phyloP scores from a whole-genome alignment of 139 green algal genomes.

The Asterochloris erici region DNA sequence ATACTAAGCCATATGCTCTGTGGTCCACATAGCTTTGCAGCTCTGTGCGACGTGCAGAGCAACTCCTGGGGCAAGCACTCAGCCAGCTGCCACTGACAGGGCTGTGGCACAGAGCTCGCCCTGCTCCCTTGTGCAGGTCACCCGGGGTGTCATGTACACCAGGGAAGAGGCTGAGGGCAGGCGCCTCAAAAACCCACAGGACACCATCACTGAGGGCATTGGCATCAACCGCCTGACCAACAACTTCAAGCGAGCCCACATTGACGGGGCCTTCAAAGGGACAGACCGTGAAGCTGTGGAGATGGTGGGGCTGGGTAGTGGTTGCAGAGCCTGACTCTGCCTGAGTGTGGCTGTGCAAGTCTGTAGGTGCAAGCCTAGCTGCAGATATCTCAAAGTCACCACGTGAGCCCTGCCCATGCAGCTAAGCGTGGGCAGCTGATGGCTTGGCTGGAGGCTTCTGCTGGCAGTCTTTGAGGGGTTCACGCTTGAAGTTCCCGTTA shows the following conservation, averaged over 20 bases:
- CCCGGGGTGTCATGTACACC: constrained; percentile 85
- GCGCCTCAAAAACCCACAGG: constrained; percentile 82
- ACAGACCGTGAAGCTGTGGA: constrained; percentile 78
- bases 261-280: constrained; percentile 77
- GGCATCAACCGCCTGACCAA: constrained; percentile 91
- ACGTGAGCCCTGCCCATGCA: background rate
- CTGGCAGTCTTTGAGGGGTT: no score
- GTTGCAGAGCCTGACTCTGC: background rate
- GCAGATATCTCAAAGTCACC: background rate
- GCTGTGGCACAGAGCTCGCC: background rate
- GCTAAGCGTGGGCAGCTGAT: background rate
- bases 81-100: no score
- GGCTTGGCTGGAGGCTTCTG: background rate
- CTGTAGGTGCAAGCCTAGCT: background rate
- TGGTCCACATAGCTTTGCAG: no score
- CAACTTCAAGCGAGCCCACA: constrained; percentile 77
- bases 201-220: constrained; percentile 91
- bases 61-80: no score
- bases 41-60: no score
- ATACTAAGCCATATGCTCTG: no score
- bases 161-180: constrained; percentile 86
- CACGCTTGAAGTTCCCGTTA: no score
- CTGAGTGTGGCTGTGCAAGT: background rate
- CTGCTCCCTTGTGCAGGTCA: constrained; percentile 54
- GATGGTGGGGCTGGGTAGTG: constrained; percentile 44